Conservation (phyloP, 495 filamentous ascomycete species). For the Aspergillus leporis region DNA sequence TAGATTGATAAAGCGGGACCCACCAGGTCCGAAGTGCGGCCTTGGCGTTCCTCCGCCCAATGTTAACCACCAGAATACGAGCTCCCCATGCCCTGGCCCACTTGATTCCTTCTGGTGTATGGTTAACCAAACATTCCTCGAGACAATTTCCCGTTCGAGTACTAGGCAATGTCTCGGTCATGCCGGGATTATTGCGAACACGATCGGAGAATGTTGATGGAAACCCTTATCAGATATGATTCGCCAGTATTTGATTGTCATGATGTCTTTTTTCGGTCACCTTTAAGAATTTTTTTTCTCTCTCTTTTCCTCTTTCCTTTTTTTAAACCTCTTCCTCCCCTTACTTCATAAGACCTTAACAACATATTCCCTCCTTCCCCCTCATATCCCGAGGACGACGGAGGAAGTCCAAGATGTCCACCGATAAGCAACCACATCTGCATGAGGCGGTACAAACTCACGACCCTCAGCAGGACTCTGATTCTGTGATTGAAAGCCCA, state of each 20-base stretch:
- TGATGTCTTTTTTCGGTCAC: background rate
- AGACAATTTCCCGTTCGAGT: background rate
- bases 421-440: background rate
- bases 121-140: background rate
- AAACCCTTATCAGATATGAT: background rate
- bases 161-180: background rate
- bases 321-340: background rate
- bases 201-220: background rate
- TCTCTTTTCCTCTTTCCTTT: background rate
- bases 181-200: background rate
- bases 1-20: slow-evolving; percentile 3
- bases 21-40: background rate
- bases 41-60: background rate
- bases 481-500: slow-evolving; percentile 17
- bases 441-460: background rate
- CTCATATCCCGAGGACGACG: background rate
- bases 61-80: background rate
- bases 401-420: background rate
- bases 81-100: slow-evolving; percentile 25
- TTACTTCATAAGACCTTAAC: background rate
- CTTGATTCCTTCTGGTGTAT: background rate
- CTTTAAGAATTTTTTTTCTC: background rate
- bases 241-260: background rate
- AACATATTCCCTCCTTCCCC: background rate
- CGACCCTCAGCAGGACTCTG: background rate